These are phyloP conservation scores for Aspergillus leporis DNA, from an alignment of 495 filamentous ascomycete species.

Conservation along the genomic window DNA sequence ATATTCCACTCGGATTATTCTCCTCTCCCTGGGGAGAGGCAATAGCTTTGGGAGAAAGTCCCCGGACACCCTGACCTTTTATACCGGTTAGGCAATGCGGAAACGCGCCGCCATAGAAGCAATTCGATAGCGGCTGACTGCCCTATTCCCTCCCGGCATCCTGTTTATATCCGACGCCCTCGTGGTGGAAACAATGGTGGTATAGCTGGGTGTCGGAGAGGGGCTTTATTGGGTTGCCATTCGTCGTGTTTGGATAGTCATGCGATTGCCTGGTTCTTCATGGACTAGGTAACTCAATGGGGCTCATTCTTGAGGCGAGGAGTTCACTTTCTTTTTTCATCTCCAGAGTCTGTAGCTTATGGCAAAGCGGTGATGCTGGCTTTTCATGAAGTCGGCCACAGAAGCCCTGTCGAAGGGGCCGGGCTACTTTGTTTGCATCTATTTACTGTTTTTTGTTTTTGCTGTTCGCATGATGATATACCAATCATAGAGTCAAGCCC, in stretches of 20 bases:
- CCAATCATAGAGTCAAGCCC: conserved; percentile 99
- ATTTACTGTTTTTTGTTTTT: conserved; percentile 11
- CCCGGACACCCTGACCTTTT: conserved; percentile 81
- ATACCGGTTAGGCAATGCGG: conserved; percentile 63
- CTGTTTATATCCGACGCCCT: conserved; percentile 38
- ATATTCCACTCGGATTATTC: conserved; percentile 27
- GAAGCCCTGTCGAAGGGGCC: conserved; percentile 68
- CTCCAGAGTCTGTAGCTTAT: conserved; percentile 66
- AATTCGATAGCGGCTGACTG: conserved; percentile 72
- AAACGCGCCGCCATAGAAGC: conserved; percentile 99
- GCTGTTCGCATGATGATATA: conserved; percentile 89
- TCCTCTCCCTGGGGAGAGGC: conserved; percentile 36
- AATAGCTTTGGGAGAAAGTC: conserved; percentile 99
- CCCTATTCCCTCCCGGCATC: conserved; percentile 47
- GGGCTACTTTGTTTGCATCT: conserved; percentile 50
- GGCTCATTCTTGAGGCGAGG: conserved; percentile 99
- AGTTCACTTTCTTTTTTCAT: conserved; percentile 53
- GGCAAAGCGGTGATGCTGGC: conserved; percentile 51
- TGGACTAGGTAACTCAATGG: conserved; percentile 91
- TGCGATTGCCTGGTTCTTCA: conserved; percentile 81
- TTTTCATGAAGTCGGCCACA: conserved; percentile 27
- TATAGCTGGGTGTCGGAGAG: conserved; percentile 40
- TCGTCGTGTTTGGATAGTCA: conserved; percentile 96
- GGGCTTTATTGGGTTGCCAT: conserved; percentile 55
- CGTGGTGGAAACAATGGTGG: conserved; percentile 48